Evolutionary conservation across 2,329 filamentous ascomycete genomes (phyloP).

Genomic region (Fusarium hostae): DNA sequence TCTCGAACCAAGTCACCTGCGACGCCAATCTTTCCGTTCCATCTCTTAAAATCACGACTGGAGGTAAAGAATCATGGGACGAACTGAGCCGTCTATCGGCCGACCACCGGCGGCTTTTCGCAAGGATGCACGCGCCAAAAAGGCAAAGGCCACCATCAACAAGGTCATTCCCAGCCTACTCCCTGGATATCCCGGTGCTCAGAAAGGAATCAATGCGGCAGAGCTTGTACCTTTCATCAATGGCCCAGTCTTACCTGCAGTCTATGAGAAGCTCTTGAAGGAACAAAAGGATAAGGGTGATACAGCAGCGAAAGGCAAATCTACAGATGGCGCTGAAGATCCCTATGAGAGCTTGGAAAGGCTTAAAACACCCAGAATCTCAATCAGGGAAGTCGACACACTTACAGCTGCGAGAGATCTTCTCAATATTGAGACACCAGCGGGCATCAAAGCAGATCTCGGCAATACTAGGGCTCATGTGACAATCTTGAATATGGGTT

Average conservation of each 20-base stretch:
- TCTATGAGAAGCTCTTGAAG: too few relatives aligned
- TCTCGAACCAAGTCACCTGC: neutral
- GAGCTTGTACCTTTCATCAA: slow-evolving; percentile 51
- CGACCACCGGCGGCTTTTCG: slow-evolving; percentile 42
- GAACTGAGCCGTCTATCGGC: slow-evolving; percentile 40
- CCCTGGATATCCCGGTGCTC: slow-evolving; percentile 63
- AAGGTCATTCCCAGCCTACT: slow-evolving; percentile 68
- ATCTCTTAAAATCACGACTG: too few relatives aligned
- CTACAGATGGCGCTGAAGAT: slow-evolving; percentile 31
- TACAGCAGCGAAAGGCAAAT: slow-evolving; percentile 23
- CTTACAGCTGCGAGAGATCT: slow-evolving; percentile 59
- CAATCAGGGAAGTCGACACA: slow-evolving; percentile 62
- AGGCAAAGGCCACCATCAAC: slow-evolving; percentile 67
- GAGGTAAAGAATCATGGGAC: slow-evolving; percentile 26
- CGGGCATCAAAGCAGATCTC: slow-evolving; percentile 1
- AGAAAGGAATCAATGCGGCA: slow-evolving; percentile 62
- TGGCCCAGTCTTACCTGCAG: accelerated
- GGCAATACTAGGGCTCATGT: slow-evolving; percentile 49
- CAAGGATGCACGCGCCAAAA: slow-evolving; percentile 60
- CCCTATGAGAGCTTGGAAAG: neutral
- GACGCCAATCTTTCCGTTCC: neutral
- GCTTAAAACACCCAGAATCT: slow-evolving; percentile 49
- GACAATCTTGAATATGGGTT: slow-evolving; percentile 72
- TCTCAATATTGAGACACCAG: neutral
- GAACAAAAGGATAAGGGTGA: slow-evolving; percentile 39